These are phyloP conservation scores for Ophiostoma novo-ulmi DNA, from an alignment of 2,329 filamentous ascomycete genomes.

Conservation along the genomic window DNA sequence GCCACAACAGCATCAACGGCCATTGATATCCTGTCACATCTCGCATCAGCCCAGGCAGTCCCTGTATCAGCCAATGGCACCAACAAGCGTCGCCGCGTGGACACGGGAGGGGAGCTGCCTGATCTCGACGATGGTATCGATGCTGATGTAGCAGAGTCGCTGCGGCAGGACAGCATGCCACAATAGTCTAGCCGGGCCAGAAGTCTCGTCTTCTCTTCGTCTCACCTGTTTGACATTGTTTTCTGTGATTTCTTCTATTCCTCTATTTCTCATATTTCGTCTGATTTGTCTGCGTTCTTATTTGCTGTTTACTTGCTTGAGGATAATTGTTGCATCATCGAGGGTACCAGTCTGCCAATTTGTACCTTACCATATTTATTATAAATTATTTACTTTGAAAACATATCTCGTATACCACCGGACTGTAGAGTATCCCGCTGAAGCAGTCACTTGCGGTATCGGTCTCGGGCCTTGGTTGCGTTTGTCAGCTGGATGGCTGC, in stretches of 20 bases:
- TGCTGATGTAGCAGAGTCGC: constrained; percentile 52
- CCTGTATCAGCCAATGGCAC: constrained; percentile 48
- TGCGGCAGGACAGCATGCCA: constrained; percentile 34
- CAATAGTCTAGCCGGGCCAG: background rate
- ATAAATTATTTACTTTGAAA: background rate
- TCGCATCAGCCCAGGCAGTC: constrained; percentile 28
- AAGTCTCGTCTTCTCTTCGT: background rate
- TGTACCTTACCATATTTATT: background rate
- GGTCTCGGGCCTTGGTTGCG: background rate
- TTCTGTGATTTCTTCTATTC: background rate
- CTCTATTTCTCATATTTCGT: background rate
- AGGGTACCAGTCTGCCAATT: background rate
- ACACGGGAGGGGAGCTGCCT: constrained; percentile 48
- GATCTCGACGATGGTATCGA: constrained; percentile 54
- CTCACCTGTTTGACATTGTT: background rate
- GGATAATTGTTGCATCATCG: background rate
- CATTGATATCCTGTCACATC: constrained; percentile 5
- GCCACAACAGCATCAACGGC: background rate
- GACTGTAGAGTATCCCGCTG: background rate
- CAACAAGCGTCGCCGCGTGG: constrained; percentile 53
- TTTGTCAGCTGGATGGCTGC: background rate
- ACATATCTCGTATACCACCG: background rate
- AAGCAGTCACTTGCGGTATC: background rate
- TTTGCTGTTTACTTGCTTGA: background rate
- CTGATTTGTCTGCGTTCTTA: background rate